Evolutionary conservation across 306 rosid genomes (phyloP), one percentile per base, ranked within the genome.

Genomic region (Boehmeria nivea): DNA sequence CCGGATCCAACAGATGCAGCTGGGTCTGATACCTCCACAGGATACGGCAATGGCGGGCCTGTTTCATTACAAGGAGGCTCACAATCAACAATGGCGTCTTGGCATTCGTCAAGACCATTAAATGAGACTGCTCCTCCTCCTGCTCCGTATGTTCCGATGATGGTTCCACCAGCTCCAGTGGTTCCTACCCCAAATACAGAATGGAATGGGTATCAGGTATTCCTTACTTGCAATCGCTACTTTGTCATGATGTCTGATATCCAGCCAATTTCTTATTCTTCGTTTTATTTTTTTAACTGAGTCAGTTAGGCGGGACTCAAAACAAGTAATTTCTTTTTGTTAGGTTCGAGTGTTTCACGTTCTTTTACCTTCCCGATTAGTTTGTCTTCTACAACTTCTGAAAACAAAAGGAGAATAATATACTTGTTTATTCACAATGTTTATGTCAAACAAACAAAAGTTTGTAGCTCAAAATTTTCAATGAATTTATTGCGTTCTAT

Each of bases 181-280:
- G 61, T 79, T 75, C 65, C 94, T 73, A 60, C 84, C 4, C 84
- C 57, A 53, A 68, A 61, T 69, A 16, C 85, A 54, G 93, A 91
- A 22, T 91, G 96, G 98, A 87, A 78, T 71, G 81, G 81, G 37
- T 87, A 74, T 78, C 95, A 73, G 98, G 98, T 91, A 74, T 34
- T 16, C 17, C 45, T 3, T 8, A 12, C 36, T 6, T 39, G 44
- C n/a, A n/a, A 15, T 27, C 38, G 23, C 54, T 40, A 18, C 45
- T 19, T 26, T 21, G 10, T 6, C 28, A 2, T 53, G 4, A 10
- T 20, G 6, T 11, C n/a, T n/a, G n/a, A n/a, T n/a, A n/a, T n/a
- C n/a, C n/a, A n/a, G n/a, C n/a, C n/a, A n/a, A n/a, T n/a, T n/a
- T n/a, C n/a, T n/a, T n/a, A n/a, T n/a, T n/a, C n/a, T n/a, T n/a